A percentile compares a stretch with the other conserved stretches of the same genome.
Evolutionary conservation across 2,329 filamentous ascomycete species (phyloP).

Genomic region (Aspergillus flavus): DNA sequence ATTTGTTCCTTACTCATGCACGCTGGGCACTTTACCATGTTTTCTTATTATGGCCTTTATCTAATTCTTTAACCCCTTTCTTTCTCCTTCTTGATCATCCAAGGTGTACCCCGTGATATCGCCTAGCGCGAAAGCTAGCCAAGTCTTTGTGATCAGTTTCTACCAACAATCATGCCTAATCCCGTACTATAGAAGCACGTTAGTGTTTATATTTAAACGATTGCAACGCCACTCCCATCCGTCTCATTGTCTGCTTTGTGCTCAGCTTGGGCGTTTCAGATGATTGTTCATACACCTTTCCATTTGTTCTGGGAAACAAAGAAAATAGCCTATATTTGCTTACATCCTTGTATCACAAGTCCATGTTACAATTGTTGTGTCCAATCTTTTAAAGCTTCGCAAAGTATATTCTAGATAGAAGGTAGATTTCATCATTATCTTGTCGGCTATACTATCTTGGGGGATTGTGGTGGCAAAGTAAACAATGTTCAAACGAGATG

Average conservation of each 20-base stretch:
- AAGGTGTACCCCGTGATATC: too few species aligned
- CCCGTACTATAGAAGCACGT: too few species aligned
- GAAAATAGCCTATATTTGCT: background rate
- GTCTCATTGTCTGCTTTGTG: background rate
- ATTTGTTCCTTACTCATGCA: background rate
- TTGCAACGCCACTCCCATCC: background rate
- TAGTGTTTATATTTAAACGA: too few species aligned
- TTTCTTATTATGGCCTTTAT: background rate
- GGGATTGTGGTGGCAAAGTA: background rate
- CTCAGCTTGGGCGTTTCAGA: background rate
- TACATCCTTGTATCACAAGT: background rate
- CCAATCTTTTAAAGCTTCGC: background rate
- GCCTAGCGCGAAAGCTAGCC: too few species aligned
- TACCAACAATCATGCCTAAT: too few species aligned
- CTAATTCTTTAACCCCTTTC: background rate
- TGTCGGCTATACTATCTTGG: background rate
- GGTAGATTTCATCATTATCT: background rate
- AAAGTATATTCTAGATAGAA: background rate
- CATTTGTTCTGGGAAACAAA: background rate
- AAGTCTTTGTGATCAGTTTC: too few species aligned
- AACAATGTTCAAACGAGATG: background rate
- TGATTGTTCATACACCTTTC: background rate
- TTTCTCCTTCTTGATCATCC: too few species aligned
- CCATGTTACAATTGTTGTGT: too few species aligned
- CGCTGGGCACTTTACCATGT: background rate